These are phyloP conservation scores for Camellia granthamiana DNA, from an alignment of 148 eudicot genomes.

Conservation along the genomic window DNA sequence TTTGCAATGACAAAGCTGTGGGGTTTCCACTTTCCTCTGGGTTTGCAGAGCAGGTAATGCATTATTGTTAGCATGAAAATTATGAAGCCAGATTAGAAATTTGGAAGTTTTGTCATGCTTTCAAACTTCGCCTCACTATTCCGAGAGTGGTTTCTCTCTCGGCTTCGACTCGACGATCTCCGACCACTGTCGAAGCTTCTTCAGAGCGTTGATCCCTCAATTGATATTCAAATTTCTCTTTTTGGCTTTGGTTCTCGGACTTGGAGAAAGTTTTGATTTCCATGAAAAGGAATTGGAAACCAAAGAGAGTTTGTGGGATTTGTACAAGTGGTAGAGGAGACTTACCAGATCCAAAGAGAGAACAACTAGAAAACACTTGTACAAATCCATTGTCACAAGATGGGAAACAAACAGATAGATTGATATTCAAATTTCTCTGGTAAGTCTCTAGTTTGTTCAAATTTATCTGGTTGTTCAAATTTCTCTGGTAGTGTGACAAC, in stretches of 20 bases:
- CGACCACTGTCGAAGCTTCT: too few relatives aligned
- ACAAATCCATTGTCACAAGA: too few relatives aligned
- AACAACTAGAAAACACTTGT: too few relatives aligned
- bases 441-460: too few relatives aligned
- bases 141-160: too few relatives aligned
- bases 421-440: too few relatives aligned
- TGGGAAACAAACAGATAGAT: too few relatives aligned
- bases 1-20: conserved; percentile 67
- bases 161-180: too few relatives aligned
- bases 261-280: conserved; percentile 56
- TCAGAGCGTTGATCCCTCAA: too few relatives aligned
- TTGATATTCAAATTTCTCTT: conserved; percentile 20
- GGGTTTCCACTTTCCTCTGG: conserved; percentile 79
- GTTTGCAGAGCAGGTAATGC: conserved; percentile 70
- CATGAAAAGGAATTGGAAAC: conserved; percentile 70
- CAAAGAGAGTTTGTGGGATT: conserved; percentile 71
- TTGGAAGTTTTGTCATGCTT: neutral
- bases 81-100: neutral
- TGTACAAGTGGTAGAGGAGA: conserved; percentile 93
- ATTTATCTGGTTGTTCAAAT: too few relatives aligned
- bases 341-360: too few relatives aligned
- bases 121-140: neutral
- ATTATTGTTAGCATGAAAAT: neutral
- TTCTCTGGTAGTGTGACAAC: too few relatives aligned
- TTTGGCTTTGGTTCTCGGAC: conserved; percentile 42